Evolutionary conservation across 495 filamentous ascomycete species (phyloP), one percentile per base, ranked within the genome.

Genomic region (Xylaria cubensis): DNA sequence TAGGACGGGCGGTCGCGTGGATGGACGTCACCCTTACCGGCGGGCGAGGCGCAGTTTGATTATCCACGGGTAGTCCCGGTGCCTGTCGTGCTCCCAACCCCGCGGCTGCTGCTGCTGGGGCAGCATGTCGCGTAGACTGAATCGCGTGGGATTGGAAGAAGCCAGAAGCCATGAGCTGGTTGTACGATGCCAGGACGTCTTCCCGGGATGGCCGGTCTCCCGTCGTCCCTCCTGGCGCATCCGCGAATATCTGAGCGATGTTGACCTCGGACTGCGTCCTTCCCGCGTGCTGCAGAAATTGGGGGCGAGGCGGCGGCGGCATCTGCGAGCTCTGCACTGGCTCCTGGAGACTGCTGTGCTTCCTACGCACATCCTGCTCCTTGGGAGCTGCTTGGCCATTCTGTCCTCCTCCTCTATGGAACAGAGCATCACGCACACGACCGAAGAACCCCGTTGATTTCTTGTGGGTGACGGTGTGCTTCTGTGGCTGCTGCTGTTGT

Each of bases 91-190:
- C 72, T 67, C 32, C 71, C 50, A 24, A 63, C 64, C 21, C 70
- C n/a, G n/a, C n/a, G 41, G 70, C 67, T 48, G 29, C 62, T 42
- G 62, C 46, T 48, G 26, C 58, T 17, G 77, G 77, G 17, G 64
- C 51, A 15, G 74, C 77, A 64, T 86, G 83, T 8, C 85, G 76
- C 0, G 84, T 84, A 13, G 82, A 83, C 19, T 84, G 80, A 70
- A 86, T 86, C 32, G 83, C 84, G 68, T 86, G 84, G 26, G 80
- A 72, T 42, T 80, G 79, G 67, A 86, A 86, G 78, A 86, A 86
- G 56, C 85, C 85, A 13, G 80, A 80, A 1, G 81, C 80, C 67
- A 86, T 73, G 21, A 86, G 72, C 61, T 81, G 76, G 70, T 82
- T 80, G 70, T 86, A 86, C 46, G 78, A 85, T 67, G 81, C 78